phyloP scores from a whole-genome alignment of 371 early-diverging fungal genomes.

The Enterocytospora artemiae region DNA sequence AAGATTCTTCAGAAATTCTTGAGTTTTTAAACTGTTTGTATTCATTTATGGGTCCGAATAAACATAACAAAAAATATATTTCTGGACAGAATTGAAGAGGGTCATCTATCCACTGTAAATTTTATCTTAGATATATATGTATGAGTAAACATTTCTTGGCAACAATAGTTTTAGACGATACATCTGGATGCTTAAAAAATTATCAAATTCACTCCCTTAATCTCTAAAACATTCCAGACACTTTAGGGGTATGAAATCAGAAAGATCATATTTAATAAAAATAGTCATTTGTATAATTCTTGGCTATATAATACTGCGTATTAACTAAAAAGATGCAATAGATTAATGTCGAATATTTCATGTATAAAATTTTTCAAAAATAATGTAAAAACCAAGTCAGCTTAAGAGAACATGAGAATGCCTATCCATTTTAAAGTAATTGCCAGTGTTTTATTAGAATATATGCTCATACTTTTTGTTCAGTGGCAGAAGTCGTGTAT shows the following conservation, averaged over 20 bases:
- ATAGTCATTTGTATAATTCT: neutral
- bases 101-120: no score
- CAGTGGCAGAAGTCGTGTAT: conserved; percentile 13
- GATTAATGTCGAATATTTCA: neutral
- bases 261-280: no score
- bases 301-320: conserved; percentile 4
- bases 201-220: no score
- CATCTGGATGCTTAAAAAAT: no score
- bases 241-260: no score
- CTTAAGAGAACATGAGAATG: neutral
- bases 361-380: neutral
- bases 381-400: neutral
- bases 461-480: conserved; percentile 25
- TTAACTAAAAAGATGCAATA: neutral
- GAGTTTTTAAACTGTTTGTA: conserved; percentile 3
- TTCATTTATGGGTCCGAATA: neutral
- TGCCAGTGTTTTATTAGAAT: conserved; percentile 26
- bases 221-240: no score
- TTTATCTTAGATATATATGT: no score
- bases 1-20: conserved; percentile 28
- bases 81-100: no score
- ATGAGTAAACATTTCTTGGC: no score
- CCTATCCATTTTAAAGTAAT: conserved; percentile 46
- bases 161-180: no score
- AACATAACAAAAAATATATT: neutral